Evolutionary conservation across 805 yeast genomes (phyloP).

Genomic region (Dipodascus albidus): DNA sequence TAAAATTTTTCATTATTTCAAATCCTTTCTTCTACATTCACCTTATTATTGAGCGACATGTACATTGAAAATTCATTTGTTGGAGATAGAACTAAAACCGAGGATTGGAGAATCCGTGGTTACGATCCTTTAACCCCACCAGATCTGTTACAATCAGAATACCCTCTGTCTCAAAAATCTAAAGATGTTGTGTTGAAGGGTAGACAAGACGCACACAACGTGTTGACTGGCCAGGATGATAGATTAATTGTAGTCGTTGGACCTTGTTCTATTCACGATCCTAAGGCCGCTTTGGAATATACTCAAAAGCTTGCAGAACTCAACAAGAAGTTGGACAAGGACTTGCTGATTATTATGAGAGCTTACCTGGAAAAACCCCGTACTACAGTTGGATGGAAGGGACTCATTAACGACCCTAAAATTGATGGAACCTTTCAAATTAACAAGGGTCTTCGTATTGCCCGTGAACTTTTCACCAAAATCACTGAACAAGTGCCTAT

Average conservation of each 20-base stretch:
- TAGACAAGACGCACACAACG: conserved; percentile 60
- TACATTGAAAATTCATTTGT: conserved; percentile 73
- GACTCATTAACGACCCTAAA: conserved; percentile 94
- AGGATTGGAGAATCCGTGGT: conserved; percentile 73
- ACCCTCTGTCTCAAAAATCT: conserved; percentile 51
- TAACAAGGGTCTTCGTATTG: conserved; percentile 84
- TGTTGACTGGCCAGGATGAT: conserved; percentile 76
- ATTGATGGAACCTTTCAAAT: conserved; percentile 86
- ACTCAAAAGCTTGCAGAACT: conserved; percentile 51
- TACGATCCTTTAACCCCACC: conserved; percentile 96
- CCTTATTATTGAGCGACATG: conserved; percentile 32
- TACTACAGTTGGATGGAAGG: conserved; percentile 99
- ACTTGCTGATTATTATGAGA: conserved; percentile 85
- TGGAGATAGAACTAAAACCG: conserved; percentile 68
- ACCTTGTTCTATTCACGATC: conserved; percentile 95
- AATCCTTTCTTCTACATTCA: neutral
- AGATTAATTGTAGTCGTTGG: conserved; percentile 84
- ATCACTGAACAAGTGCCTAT: conserved; percentile 80
- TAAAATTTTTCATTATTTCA: neutral
- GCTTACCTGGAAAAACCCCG: conserved; percentile 97
- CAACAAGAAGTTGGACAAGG: conserved; percentile 54
- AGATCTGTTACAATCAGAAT: conserved; percentile 78
- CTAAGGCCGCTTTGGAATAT: conserved; percentile 84
- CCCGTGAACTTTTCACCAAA: conserved; percentile 77
- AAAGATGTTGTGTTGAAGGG: conserved; percentile 59